Evolutionary conservation across 768 basidiomycete species (phyloP), one percentile per base, ranked within the genome.

Genomic region (Suillus bovinus): DNA sequence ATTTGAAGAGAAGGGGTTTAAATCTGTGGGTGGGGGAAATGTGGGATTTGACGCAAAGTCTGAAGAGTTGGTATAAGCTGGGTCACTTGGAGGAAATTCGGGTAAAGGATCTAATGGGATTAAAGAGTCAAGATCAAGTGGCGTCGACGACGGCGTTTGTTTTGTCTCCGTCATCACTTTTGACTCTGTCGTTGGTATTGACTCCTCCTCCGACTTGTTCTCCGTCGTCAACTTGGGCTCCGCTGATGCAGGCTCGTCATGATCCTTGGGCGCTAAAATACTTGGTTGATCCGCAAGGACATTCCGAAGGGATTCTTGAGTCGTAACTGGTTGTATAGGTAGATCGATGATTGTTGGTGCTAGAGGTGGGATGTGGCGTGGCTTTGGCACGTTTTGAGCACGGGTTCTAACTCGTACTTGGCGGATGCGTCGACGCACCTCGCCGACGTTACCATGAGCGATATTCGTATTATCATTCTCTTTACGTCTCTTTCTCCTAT

Each of bases 61-160:
- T 10, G 54, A 10, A 5, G 54, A 38, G 9, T 24, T 38, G 9
- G 34, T 38, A 17, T 38, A 55, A 17, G 54, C 16, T 17, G 36
- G 11, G 14, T 55, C 53, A 17, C 36, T 34, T 8, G 53, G 38
- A 20, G 38, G 38, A 5, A 56, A 56, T 56, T 56, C 55, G 29
- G 64, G 67, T 24, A 72, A 60, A 13, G 56, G 54, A 5, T 75
- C 70, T 33, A 73, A 70, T 13, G 72, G 72, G 1, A 75, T 68
- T 27, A 74, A 67, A 27, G 72, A 59, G 47, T 74, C 66, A 22
- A 74, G 67, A 17, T 70, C 65, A 27, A 73, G 60, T 31, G 64
- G 24, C 14, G 66, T 24, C 17, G 63, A 27, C 22, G 13, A 46
- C 44, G 33, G 9, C 10, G 33, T 34, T 10, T 5, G 33, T 34